Evolutionary conservation across 257 asterid genomes (phyloP).

Genomic region (Eustoma russellianum): DNA sequence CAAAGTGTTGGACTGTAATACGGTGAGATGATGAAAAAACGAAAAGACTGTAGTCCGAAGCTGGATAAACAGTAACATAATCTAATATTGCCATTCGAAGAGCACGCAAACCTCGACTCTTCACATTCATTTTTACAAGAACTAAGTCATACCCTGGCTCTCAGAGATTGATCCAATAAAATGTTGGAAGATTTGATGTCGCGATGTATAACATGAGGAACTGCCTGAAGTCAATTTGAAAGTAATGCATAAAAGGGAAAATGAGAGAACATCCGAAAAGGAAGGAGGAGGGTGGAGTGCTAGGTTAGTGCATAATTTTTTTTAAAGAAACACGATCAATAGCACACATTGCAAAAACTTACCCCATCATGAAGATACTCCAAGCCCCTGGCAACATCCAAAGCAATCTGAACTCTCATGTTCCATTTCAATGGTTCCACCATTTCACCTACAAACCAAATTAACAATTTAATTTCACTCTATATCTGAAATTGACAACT

Average conservation of each 20-base stretch:
- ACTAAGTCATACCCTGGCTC: conserved; percentile 59
- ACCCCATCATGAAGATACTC: conserved; percentile 99
- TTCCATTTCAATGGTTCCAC: conserved; percentile 61
- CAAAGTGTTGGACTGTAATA: too few relatives aligned
- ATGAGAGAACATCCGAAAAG: not conserved
- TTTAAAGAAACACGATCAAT: not conserved
- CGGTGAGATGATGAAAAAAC: too few relatives aligned
- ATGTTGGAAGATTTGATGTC: conserved; percentile 93
- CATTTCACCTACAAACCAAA: conserved; percentile 39
- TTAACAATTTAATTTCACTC: not conserved
- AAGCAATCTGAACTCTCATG: conserved; percentile 73
- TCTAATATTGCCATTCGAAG: too few relatives aligned
- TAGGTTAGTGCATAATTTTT: too few relatives aligned
- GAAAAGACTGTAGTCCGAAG: too few relatives aligned
- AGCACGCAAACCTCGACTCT: too few relatives aligned
- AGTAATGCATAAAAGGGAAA: conserved; percentile 9
- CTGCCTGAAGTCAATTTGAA: conserved; percentile 72
- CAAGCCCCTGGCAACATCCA: conserved; percentile 93
- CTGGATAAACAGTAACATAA: too few relatives aligned
- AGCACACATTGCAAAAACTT: conserved; percentile 14
- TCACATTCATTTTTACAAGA: too few relatives aligned
- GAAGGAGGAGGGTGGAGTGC: too few relatives aligned
- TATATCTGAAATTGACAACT: too few relatives aligned
- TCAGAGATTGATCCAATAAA: conserved; percentile 80
- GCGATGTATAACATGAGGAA: conserved; percentile 88